These are phyloP conservation scores for Sarcomyxa edulis DNA, from an alignment of 768 basidiomycete genomes.

Conservation along the genomic window DNA sequence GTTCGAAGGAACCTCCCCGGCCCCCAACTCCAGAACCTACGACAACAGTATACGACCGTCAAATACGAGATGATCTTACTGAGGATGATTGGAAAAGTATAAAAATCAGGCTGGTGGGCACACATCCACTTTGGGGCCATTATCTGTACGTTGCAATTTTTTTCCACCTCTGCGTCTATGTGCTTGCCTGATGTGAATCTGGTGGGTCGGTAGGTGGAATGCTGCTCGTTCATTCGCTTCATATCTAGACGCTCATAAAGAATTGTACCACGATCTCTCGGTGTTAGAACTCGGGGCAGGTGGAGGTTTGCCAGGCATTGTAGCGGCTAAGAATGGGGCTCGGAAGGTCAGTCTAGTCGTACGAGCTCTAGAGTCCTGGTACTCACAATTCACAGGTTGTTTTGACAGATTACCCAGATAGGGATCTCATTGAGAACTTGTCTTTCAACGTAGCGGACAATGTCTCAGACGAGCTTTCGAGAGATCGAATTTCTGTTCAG, in stretches of 20 bases:
- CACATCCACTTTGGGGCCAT: conserved; percentile 81
- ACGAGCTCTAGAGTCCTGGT: not conserved
- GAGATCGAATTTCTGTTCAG: conserved; percentile 27
- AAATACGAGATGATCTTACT: conserved; percentile 10
- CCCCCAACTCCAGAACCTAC: conserved; percentile 68
- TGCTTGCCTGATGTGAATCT: no score
- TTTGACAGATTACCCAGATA: conserved; percentile 91
- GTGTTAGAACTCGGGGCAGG: conserved; percentile 94
- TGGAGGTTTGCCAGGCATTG: conserved; percentile 81
- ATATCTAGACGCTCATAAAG: conserved; percentile 52
- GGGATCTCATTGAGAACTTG: conserved; percentile 70
- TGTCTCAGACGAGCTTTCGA: conserved; percentile 25
- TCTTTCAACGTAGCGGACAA: conserved; percentile 62
- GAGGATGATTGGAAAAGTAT: conserved; percentile 36
- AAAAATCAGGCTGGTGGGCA: conserved; percentile 66
- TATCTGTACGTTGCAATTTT: conserved; percentile 45
- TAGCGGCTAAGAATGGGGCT: conserved; percentile 69
- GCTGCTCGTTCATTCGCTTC: conserved; percentile 68
- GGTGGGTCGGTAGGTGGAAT: conserved; percentile 77
- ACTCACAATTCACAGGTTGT: conserved; percentile 47
- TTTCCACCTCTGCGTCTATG: no score
- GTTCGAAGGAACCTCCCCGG: conserved; percentile 53
- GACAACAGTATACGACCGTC: conserved; percentile 41
- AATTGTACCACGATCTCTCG: conserved; percentile 35
- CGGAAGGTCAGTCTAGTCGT: conserved; percentile 39